Evolutionary conservation across 2,329 filamentous ascomycete genomes (phyloP), one percentile per base, ranked within the genome.

Genomic region (Ophiostoma sp.): DNA sequence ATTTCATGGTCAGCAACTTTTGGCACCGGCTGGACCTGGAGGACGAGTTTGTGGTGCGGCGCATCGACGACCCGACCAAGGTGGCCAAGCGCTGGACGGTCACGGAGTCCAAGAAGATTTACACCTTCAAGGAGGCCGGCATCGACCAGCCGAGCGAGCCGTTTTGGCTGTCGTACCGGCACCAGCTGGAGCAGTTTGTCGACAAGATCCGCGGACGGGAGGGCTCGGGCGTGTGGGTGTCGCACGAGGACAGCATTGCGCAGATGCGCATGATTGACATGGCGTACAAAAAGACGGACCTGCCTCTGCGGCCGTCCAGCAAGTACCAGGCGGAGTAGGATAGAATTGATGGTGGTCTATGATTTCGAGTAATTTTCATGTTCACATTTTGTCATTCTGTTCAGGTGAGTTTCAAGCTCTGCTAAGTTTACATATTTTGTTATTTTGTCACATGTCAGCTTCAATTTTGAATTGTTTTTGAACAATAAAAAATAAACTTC

Each of bases 131-230:
- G 17, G 81, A 83, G 12, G 80, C 78, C 7, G 80, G 80, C 5
- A 66, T 78, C 6, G 72, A 74, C 28, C 75, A 78, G 55, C 77
- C 79, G 2, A 79, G 81, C 11, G 80, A 83, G 77, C 76, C 77
- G 1, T 82, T 78, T 72, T 86, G 84, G 85, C 79, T 80, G 39
- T 82, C 82, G 17, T 86, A 85, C 76, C 80, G 83, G 8, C 80
- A 85, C 76, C 82, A 84, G 79, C 79, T 87, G 39, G 84, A 87
- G 77, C 80, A 83, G 74, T 87, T 87, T 76, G 84, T 87, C 15
- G 83, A 86, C 77, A 79, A 78, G 42, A 75, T 87, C 64, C 82
- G 81, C 63, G 83, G 82, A 0, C 78, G 81, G 0, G 74, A 81
- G 71, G 80, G 79, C 7, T 78, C 81, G 4, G 80, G 79, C 0